Percentiles rank a stretch among this genome's conserved stretches.
Conservation (phyloP, 2,329 filamentous ascomycete species). For the Botryosphaeria dothidea region DNA sequence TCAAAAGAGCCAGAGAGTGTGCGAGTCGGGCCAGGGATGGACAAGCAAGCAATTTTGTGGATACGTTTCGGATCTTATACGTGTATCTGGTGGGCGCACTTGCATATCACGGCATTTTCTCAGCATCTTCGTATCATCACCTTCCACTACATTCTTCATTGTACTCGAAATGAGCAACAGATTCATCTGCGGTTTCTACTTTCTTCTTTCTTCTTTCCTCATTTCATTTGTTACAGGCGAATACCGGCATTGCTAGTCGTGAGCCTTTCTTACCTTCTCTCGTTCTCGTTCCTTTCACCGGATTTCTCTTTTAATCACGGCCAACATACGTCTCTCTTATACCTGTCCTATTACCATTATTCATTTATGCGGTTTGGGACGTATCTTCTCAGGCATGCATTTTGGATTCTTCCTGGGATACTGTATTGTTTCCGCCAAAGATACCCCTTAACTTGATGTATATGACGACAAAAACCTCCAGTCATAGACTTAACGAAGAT, state of each 20-base stretch:
- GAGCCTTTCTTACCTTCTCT: not conserved
- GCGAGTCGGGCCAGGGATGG: too few species aligned
- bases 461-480: not conserved
- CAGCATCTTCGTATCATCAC: not conserved
- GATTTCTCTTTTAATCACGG: not conserved
- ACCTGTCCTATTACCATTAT: too few species aligned
- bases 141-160: too few species aligned
- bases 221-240: too few species aligned
- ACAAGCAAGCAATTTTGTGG: too few species aligned
- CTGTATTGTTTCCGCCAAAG: not conserved
- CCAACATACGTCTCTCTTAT: too few species aligned
- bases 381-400: too few species aligned
- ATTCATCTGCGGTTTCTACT: too few species aligned
- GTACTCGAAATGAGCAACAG: too few species aligned
- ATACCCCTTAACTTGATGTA: not conserved
- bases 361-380: too few species aligned
- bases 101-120: not conserved
- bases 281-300: not conserved
- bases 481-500: not conserved
- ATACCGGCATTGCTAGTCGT: not conserved
- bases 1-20: too few species aligned
- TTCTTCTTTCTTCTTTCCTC: too few species aligned
- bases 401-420: not conserved
- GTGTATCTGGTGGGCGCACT: not conserved
- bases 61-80: not conserved